Percentiles rank a stretch among this genome's conserved stretches.
These are phyloP conservation scores for Aphanocladium album DNA, from an alignment of 2,329 filamentous ascomycete species.

Conservation along the genomic window DNA sequence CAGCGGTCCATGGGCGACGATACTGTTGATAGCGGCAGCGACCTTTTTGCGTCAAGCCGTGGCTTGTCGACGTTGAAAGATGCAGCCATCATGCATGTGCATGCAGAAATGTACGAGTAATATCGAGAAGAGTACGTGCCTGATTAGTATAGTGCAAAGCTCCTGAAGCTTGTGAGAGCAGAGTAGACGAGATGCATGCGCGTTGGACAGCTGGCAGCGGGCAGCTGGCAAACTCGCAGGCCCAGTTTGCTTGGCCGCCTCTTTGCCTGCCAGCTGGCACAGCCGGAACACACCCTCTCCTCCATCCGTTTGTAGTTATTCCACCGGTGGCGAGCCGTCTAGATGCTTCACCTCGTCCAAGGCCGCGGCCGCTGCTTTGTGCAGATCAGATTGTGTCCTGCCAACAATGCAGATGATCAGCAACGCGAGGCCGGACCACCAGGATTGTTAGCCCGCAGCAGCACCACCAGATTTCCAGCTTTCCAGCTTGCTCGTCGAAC, in stretches of 20 bases:
- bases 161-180: background rate
- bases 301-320: constrained; percentile 1
- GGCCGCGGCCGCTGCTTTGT: background rate
- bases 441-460: background rate
- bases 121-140: background rate
- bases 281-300: background rate
- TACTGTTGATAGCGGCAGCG: background rate
- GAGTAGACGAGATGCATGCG: background rate
- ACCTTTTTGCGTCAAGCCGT: constrained; percentile 4
- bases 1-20: background rate
- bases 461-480: background rate
- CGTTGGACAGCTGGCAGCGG: background rate
- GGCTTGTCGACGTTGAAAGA: constrained; percentile 6
- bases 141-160: background rate
- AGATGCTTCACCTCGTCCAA: background rate
- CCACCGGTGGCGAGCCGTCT: background rate
- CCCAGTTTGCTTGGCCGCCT: background rate
- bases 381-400: constrained; percentile 8
- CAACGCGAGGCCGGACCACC: background rate
- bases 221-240: background rate
- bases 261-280: background rate
- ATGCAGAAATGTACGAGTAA: background rate
- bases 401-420: constrained; percentile 9
- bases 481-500: background rate
- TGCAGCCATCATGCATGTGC: constrained; percentile 5